Percentiles rank a stretch among this genome's conserved stretches.
These are phyloP conservation scores for Golubevia sp. DNA, from an alignment of 1,284 basidiomycete species.

Conservation along the genomic window DNA sequence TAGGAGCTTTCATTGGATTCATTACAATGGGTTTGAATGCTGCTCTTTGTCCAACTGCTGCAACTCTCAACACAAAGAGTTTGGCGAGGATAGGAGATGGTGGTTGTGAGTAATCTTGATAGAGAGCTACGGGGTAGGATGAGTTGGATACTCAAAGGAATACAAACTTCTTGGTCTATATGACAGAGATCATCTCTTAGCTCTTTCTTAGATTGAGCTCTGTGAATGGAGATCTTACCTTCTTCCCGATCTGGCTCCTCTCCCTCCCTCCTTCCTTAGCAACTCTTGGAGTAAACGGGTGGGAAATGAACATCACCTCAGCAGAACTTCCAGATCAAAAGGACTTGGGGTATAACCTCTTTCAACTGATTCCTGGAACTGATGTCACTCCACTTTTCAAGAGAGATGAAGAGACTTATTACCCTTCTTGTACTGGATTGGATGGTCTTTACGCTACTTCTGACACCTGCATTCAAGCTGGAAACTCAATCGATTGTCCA, in stretches of 20 bases:
- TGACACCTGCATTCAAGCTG: slow-evolving; percentile 69
- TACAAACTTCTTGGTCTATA: too few species aligned
- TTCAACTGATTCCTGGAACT: slow-evolving; percentile 71
- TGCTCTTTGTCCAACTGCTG: slow-evolving; percentile 78
- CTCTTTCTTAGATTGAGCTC: background rate
- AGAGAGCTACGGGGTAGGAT: slow-evolving; percentile 1
- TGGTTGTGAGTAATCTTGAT: slow-evolving; percentile 20
- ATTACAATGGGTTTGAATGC: slow-evolving; percentile 92
- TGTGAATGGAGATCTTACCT: too few species aligned
- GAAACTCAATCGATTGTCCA: slow-evolving; percentile 65
- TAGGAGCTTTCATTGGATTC: slow-evolving; percentile 85
- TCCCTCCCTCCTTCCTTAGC: slow-evolving; percentile 58
- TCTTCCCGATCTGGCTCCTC: too few species aligned
- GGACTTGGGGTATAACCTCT: slow-evolving; percentile 71
- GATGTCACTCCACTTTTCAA: slow-evolving; percentile 86
- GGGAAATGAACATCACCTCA: slow-evolving; percentile 75
- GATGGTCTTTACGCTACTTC: slow-evolving; percentile 71
- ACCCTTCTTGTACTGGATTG: slow-evolving; percentile 68
- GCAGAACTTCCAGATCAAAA: slow-evolving; percentile 65
- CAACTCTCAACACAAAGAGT: slow-evolving; percentile 23
- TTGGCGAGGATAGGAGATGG: slow-evolving; percentile 27
- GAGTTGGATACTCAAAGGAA: too few species aligned
- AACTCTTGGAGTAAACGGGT: slow-evolving; percentile 78
- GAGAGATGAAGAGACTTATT: slow-evolving; percentile 13
- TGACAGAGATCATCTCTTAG: too few species aligned